Evolutionary conservation across 2,329 filamentous ascomycete genomes (phyloP).

Genomic region (Sphaerostilbella broomeana): DNA sequence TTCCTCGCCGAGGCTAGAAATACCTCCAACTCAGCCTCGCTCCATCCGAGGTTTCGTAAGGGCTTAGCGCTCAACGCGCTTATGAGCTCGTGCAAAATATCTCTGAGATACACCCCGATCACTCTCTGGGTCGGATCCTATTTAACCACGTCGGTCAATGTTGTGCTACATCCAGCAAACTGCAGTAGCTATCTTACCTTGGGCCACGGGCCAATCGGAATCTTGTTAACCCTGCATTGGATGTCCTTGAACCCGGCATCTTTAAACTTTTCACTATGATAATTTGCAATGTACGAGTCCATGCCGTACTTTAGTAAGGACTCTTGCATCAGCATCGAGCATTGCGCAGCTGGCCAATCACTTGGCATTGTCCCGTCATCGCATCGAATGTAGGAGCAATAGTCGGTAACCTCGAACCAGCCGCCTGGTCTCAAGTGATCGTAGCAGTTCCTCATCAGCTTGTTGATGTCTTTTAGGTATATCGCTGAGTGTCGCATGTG

Average conservation of each 20-base stretch:
- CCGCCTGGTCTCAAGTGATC: slow-evolving; percentile 34
- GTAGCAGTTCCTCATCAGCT: slow-evolving; percentile 16
- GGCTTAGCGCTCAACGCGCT: slow-evolving; percentile 31
- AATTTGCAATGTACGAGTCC: slow-evolving; percentile 15
- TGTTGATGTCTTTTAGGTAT: slow-evolving; percentile 15
- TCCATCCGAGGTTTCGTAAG: slow-evolving; percentile 25
- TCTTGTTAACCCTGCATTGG: slow-evolving; percentile 30
- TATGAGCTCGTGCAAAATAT: slow-evolving; percentile 29
- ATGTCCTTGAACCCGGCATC: slow-evolving; percentile 18
- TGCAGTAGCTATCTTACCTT: slow-evolving; percentile 15
- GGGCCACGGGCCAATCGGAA: slow-evolving; percentile 34
- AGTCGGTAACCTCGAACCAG: slow-evolving; percentile 38
- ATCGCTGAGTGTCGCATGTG: slow-evolving; percentile 23
- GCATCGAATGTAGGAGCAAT: slow-evolving; percentile 27
- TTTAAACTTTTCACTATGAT: slow-evolving; percentile 13
- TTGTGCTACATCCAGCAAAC: not conserved
- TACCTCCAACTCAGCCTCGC: slow-evolving; percentile 24
- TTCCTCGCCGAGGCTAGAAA: slow-evolving; percentile 22
- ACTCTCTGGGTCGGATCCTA: slow-evolving; percentile 24
- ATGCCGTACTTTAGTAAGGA: slow-evolving; percentile 16
- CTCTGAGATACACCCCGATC: slow-evolving; percentile 33
- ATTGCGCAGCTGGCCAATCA: slow-evolving; percentile 13
- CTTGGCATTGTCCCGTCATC: slow-evolving; percentile 28
- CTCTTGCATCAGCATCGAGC: slow-evolving; percentile 12
- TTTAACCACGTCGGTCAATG: not conserved